Evolutionary conservation across 768 basidiomycete genomes (phyloP).

Genomic region (Boletus rubroflammeus): DNA sequence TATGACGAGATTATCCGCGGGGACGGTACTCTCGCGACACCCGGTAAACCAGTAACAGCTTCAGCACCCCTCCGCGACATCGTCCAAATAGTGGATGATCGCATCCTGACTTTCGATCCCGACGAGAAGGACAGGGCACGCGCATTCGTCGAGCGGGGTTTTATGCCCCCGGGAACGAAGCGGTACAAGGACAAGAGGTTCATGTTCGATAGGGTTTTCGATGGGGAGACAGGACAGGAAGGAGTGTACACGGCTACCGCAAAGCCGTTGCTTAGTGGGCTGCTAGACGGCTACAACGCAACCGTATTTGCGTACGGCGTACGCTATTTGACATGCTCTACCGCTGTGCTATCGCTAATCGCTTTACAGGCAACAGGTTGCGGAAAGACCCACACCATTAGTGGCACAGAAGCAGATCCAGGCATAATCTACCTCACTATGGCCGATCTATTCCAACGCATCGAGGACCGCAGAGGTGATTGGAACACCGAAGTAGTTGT

Average conservation of each 20-base stretch:
- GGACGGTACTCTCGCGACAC: slow-evolving; percentile 82
- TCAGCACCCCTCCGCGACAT: slow-evolving; percentile 67
- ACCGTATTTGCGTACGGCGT: slow-evolving; percentile 99
- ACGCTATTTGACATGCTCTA: slow-evolving; percentile 32
- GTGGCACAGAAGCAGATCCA: slow-evolving; percentile 81
- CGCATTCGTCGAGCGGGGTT: slow-evolving; percentile 81
- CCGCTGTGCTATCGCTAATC: slow-evolving; percentile 9
- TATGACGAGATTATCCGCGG: slow-evolving; percentile 71
- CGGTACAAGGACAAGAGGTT: slow-evolving; percentile 96
- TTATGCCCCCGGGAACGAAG: slow-evolving; percentile 82
- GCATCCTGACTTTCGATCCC: slow-evolving; percentile 94
- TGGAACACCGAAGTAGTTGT: slow-evolving; percentile 85
- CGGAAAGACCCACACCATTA: slow-evolving; percentile 99
- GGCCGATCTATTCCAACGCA: slow-evolving; percentile 93
- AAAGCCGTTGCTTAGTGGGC: slow-evolving; percentile 75
- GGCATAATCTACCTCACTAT: slow-evolving; percentile 97
- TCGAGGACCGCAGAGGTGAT: slow-evolving; percentile 83
- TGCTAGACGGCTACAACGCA: slow-evolving; percentile 93
- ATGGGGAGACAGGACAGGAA: slow-evolving; percentile 73
- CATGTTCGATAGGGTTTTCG: slow-evolving; percentile 94
- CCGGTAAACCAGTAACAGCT: slow-evolving; percentile 48
- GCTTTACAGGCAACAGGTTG: slow-evolving; percentile 92
- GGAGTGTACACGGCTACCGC: slow-evolving; percentile 87
- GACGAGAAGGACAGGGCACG: slow-evolving; percentile 80
- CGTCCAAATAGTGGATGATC: slow-evolving; percentile 89